These are phyloP conservation scores for Pseudozyma flocculosa DNA, from an alignment of 1,284 basidiomycete genomes.

Conservation along the genomic window DNA sequence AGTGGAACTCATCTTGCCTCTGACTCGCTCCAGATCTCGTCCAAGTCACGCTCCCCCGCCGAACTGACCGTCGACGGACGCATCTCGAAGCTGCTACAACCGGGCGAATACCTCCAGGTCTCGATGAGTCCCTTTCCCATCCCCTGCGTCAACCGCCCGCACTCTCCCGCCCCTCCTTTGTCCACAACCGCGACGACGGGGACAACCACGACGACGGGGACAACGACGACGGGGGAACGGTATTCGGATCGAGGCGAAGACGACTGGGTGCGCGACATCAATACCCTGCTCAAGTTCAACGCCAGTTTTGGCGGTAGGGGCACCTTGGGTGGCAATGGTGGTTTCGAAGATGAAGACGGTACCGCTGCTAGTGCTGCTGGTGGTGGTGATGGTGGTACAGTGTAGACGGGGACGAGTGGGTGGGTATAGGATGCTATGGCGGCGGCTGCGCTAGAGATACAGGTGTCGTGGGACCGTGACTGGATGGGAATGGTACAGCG, in stretches of 20 bases:
- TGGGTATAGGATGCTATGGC: too few relatives aligned
- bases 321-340: constrained; percentile 37
- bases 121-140: constrained; percentile 84
- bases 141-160: constrained; percentile 65
- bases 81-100: constrained; percentile 73
- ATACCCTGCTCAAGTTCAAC: constrained; percentile 61
- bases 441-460: too few relatives aligned
- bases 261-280: constrained; percentile 95
- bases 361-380: too few relatives aligned
- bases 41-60: constrained; percentile 77
- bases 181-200: too few relatives aligned
- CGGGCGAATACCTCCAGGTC: constrained; percentile 81
- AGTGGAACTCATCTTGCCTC: background rate
- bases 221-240: too few relatives aligned
- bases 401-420: too few relatives aligned
- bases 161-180: background rate
- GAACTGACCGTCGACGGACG: constrained; percentile 92
- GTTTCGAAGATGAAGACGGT: constrained; percentile 30
- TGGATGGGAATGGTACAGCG: too few relatives aligned
- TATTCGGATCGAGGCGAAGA: constrained; percentile 69
- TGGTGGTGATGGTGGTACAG: too few relatives aligned
- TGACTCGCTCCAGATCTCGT: constrained; percentile 69
- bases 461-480: too few relatives aligned
- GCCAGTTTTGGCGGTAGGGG: constrained; percentile 51
- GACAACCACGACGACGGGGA: too few relatives aligned